These are phyloP conservation scores for Ambrosiella xylebori DNA, from an alignment of 2,329 filamentous ascomycete genomes.

Conservation along the genomic window DNA sequence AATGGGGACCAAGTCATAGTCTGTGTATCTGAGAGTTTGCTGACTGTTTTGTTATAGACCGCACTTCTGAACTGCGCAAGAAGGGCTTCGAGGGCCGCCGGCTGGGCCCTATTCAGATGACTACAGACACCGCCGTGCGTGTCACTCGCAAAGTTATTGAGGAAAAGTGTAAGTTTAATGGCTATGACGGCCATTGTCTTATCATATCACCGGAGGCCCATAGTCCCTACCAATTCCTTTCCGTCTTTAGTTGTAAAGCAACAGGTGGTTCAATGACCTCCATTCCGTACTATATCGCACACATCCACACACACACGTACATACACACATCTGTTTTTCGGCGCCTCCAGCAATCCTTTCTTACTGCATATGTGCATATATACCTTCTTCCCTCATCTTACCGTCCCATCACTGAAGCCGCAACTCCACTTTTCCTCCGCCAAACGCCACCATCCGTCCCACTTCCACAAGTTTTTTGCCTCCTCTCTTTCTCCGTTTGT, in stretches of 20 bases:
- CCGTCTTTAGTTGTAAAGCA: too few relatives aligned
- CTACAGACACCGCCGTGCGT: conserved; percentile 88
- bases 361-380: too few relatives aligned
- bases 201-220: too few relatives aligned
- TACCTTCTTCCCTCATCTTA: not conserved
- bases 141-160: conserved; percentile 83
- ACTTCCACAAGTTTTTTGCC: not conserved
- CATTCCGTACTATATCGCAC: too few relatives aligned
- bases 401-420: not conserved
- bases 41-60: conserved; percentile 39
- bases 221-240: too few relatives aligned
- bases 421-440: not conserved
- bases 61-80: conserved; percentile 85
- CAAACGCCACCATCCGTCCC: not conserved
- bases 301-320: too few relatives aligned
- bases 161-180: conserved; percentile 44
- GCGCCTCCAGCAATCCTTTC: too few relatives aligned
- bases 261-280: too few relatives aligned
- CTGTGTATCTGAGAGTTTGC: not conserved
- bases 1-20: too few relatives aligned
- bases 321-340: too few relatives aligned
- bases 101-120: conserved; percentile 90
- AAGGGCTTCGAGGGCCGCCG: conserved; percentile 82
- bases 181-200: too few relatives aligned
- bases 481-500: not conserved